Percentiles rank a stretch among this genome's conserved stretches.
Evolutionary conservation across 2,329 filamentous ascomycete genomes (phyloP).

Genomic region (Arachnopeziza araneosa): DNA sequence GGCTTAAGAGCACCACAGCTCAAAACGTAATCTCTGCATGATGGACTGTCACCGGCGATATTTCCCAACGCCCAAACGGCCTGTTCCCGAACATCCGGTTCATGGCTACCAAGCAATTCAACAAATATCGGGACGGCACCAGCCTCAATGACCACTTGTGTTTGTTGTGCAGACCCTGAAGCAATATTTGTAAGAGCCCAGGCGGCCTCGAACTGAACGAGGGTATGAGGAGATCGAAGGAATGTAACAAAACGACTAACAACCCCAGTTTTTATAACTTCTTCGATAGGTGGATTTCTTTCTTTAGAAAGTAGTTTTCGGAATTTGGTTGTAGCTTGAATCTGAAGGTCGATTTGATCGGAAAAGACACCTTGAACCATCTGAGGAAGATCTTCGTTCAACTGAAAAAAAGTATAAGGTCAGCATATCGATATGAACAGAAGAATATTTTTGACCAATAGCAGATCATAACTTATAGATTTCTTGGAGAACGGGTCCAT

Average conservation of each 20-base stretch:
- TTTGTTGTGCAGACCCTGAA: slow-evolving; percentile 93
- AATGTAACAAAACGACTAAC: slow-evolving; percentile 98
- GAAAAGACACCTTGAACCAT: slow-evolving; percentile 99
- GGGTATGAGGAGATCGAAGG: slow-evolving; percentile 91
- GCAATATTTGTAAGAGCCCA: slow-evolving; percentile 99
- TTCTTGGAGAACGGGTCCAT: slow-evolving; percentile 13
- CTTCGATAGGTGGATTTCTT: slow-evolving; percentile 97
- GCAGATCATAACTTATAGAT: background rate
- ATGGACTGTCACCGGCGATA: slow-evolving; percentile 96
- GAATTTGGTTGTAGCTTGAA: slow-evolving; percentile 97
- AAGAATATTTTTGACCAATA: background rate
- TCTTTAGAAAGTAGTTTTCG: slow-evolving; percentile 97
- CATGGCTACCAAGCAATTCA: slow-evolving; percentile 88
- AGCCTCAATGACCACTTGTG: slow-evolving; percentile 97
- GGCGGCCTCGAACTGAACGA: slow-evolving; percentile 97
- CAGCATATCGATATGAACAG: slow-evolving; percentile 11
- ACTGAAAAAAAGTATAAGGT: slow-evolving; percentile 43
- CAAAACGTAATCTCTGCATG: slow-evolving; percentile 95
- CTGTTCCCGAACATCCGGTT: slow-evolving; percentile 96
- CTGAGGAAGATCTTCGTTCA: slow-evolving; percentile 95
- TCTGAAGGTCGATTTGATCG: slow-evolving; percentile 96
- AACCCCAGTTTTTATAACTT: slow-evolving; percentile 98
- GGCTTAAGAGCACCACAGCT: slow-evolving; percentile 87
- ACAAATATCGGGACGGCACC: slow-evolving; percentile 98
- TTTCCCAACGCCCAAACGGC: slow-evolving; percentile 98